These are phyloP conservation scores for Termitomyces bulborhizus DNA, from an alignment of 768 basidiomycete species.

Conservation along the genomic window DNA sequence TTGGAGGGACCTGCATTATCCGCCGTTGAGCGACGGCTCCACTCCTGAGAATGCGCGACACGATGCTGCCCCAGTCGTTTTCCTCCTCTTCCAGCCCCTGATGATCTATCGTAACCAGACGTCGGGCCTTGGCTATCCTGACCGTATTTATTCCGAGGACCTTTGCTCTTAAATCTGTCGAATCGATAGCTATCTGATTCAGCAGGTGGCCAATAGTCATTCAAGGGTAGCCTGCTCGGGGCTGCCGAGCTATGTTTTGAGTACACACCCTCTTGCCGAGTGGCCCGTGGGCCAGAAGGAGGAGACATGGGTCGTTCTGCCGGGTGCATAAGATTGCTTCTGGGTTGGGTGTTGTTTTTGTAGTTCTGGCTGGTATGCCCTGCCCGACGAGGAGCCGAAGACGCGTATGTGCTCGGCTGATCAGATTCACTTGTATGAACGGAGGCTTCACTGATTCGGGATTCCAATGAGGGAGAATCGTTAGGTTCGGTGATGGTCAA, in stretches of 20 bases:
- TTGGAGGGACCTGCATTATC: background rate
- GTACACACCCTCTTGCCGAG: background rate
- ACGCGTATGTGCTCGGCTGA: background rate
- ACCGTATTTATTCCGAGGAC: background rate
- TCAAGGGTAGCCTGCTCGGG: background rate
- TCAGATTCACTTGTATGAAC: background rate
- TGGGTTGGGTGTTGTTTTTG: background rate
- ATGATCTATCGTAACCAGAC: background rate
- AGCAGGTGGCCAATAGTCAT: background rate
- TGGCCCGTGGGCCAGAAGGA: conserved; percentile 2
- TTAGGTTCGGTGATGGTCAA: background rate
- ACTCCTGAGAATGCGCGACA: background rate
- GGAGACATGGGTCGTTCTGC: background rate
- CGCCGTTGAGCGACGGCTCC: background rate
- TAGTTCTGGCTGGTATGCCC: background rate
- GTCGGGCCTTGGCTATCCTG: background rate
- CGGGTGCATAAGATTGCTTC: background rate
- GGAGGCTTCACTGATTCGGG: conserved; percentile 1
- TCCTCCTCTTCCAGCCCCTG: background rate
- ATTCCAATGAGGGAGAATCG: background rate
- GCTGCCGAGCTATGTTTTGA: background rate
- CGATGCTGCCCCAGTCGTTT: background rate
- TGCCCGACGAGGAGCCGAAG: background rate
- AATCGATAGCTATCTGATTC: background rate
- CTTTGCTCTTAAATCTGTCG: background rate